These are phyloP conservation scores for Rheum nobile DNA, from an alignment of 148 eudicot species.

Conservation along the genomic window DNA sequence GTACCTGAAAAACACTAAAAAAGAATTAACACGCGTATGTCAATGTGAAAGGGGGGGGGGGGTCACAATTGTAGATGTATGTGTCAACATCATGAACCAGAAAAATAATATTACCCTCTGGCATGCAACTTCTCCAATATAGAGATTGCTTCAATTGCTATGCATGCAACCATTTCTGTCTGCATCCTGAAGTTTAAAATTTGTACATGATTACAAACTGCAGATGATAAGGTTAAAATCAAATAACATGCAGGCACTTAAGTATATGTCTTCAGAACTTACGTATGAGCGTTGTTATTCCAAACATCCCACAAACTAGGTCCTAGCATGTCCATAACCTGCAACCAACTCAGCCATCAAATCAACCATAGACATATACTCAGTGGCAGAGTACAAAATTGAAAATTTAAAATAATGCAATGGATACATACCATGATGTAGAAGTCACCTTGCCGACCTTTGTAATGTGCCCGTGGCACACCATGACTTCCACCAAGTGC, in stretches of 20 bases:
- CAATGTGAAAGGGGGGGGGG: background rate
- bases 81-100: background rate
- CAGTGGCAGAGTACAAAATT: background rate
- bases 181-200: conserved; percentile 50
- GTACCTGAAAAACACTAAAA: conserved; percentile 30
- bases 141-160: conserved; percentile 89
- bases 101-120: conserved; percentile 44
- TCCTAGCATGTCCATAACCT: conserved; percentile 99
- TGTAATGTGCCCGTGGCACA: conserved; percentile 79
- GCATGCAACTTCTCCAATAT: conserved; percentile 89
- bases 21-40: background rate
- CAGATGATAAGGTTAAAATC: background rate
- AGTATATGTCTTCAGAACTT: conserved; percentile 9
- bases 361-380: background rate
- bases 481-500: conserved; percentile 92
- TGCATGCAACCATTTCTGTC: conserved; percentile 91
- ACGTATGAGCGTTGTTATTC: conserved; percentile 77
- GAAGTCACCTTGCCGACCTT: conserved; percentile 70
- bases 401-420: background rate
- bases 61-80: background rate
- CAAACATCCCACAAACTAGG: conserved; percentile 98
- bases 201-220: background rate
- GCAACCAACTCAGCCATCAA: conserved; percentile 9
- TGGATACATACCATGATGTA: conserved; percentile 61
- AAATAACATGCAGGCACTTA: background rate